Base-by-base conservation (phyloP, 441 rosid genomes). In the Rhodomyrtus psidioides region DNA sequence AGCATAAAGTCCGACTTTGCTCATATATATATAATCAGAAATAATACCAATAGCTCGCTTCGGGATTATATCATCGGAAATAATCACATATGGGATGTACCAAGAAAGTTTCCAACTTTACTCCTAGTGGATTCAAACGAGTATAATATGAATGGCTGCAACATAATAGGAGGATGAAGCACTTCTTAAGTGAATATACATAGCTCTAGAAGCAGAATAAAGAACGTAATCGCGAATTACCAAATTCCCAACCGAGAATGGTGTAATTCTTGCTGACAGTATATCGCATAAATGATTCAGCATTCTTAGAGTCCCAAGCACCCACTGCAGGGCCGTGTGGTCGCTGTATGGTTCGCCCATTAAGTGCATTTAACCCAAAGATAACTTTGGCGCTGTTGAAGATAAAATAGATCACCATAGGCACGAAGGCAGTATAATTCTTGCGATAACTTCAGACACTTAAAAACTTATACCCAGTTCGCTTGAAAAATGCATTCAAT, bases 211-310 rank as follows among this genome's bases (percentile, higher is more conserved):
- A 49, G 60, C 81, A 16, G 8, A 55, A 6, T 46, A 57, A 51
- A 49, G 24, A 30, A 34, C 9, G 27, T 26, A 70, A 57, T n/a
- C 62, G 7, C 79, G 26, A 57, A 92, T 91, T 90, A 97, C 97
- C 98, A 0, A 95, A 95, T 93, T 96, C 99, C 98, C 98, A 97
- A 46, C 95, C 97, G 88, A 92, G 90, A 49, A 96, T 91, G 49
- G 90, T 56, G 84, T 95, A 90, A 84, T 95, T 94, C 90, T 91
- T 92, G 85, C 88, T 60, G 30, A 87, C 91, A 14, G 95, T 95
- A 84, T 92, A 95, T 14, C 89, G 91, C 23, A 94, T 95, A 28
- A 98, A 88, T 17, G 97, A 95, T 91, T 93, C 94, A 21, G 99
- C 95, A 92, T 95, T 98, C 14, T 90, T 87, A 87, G 91, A 92